phyloP scores from a whole-genome alignment of 2,329 filamentous ascomycete species.

The Neopestalotiopsis clavispora region DNA sequence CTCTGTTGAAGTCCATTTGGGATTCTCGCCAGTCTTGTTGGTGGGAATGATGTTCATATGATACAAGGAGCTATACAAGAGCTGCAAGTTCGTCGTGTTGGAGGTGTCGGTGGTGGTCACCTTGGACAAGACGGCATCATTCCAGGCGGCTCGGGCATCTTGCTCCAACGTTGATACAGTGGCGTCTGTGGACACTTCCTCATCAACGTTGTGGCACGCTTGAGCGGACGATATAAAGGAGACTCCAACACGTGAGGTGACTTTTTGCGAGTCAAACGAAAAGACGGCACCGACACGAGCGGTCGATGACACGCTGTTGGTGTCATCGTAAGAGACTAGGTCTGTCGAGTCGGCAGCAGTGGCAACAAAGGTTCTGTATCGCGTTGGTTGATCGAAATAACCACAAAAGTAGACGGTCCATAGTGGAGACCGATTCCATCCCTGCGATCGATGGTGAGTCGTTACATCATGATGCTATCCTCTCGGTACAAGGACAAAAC shows the following conservation, averaged over 20 bases:
- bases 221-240: slow-evolving; percentile 68
- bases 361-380: slow-evolving; percentile 50
- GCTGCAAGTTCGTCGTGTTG: slow-evolving; percentile 57
- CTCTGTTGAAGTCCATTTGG: slow-evolving; percentile 65
- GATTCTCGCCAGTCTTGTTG: slow-evolving; percentile 75
- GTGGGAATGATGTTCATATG: slow-evolving; percentile 73
- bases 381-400: slow-evolving; percentile 54
- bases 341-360: slow-evolving; percentile 34
- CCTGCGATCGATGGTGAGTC: slow-evolving; percentile 32
- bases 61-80: slow-evolving; percentile 72
- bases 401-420: slow-evolving; percentile 71
- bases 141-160: slow-evolving; percentile 61
- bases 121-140: slow-evolving; percentile 64
- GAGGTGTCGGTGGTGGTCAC: slow-evolving; percentile 61
- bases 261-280: slow-evolving; percentile 50
- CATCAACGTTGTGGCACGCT: slow-evolving; percentile 63
- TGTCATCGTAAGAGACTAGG: slow-evolving; percentile 35
- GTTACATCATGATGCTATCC: neutral
- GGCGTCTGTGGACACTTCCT: slow-evolving; percentile 56
- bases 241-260: slow-evolving; percentile 67
- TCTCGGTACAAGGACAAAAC: slow-evolving; percentile 18
- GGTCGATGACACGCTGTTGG: slow-evolving; percentile 13
- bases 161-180: slow-evolving; percentile 48
- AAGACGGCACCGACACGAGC: slow-evolving; percentile 58
- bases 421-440: slow-evolving; percentile 67